Percentiles rank a stretch among this genome's conserved stretches.
These are phyloP conservation scores for Hericium erinaceus DNA, from an alignment of 768 basidiomycete species.

Conservation along the genomic window DNA sequence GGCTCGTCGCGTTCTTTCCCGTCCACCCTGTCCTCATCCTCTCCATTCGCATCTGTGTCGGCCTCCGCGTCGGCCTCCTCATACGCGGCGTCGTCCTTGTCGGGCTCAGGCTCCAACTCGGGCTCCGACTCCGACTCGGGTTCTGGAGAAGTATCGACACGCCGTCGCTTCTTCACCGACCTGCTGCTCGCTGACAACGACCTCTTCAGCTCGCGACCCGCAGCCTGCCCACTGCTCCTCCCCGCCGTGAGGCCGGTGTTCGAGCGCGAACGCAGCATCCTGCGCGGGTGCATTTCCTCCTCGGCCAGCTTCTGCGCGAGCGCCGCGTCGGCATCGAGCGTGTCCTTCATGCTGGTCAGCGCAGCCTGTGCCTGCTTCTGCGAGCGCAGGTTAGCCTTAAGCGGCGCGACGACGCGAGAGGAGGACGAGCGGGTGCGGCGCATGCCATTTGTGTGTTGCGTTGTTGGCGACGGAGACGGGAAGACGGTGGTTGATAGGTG, in stretches of 20 bases:
- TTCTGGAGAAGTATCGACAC: constrained; percentile 21
- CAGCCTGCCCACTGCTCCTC: constrained; percentile 8
- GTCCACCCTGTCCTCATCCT: background rate
- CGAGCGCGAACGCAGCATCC: constrained; percentile 23
- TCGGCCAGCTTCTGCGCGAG: constrained; percentile 20
- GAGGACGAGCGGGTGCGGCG: background rate
- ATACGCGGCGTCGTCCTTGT: constrained; percentile 1
- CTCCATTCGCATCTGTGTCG: background rate
- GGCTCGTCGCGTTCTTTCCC: background rate
- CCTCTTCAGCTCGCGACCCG: constrained; percentile 13
- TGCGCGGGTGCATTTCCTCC: constrained; percentile 19
- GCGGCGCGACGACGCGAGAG: background rate
- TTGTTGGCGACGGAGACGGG: background rate
- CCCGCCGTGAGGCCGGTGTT: background rate
- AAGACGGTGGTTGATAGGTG: background rate
- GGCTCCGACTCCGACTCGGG: constrained; percentile 11
- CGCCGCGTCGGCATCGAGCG: constrained; percentile 17
- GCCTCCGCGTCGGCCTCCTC: background rate
- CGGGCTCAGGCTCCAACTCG: constrained; percentile 9
- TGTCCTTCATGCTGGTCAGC: background rate
- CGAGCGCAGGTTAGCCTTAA: constrained; percentile 8
- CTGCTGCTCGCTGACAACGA: background rate
- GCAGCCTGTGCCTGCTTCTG: constrained; percentile 11
- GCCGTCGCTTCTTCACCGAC: constrained; percentile 17
- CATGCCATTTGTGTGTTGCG: background rate